Evolutionary conservation across 768 basidiomycete genomes (phyloP).

Genomic region (Boletus subparvulus): DNA sequence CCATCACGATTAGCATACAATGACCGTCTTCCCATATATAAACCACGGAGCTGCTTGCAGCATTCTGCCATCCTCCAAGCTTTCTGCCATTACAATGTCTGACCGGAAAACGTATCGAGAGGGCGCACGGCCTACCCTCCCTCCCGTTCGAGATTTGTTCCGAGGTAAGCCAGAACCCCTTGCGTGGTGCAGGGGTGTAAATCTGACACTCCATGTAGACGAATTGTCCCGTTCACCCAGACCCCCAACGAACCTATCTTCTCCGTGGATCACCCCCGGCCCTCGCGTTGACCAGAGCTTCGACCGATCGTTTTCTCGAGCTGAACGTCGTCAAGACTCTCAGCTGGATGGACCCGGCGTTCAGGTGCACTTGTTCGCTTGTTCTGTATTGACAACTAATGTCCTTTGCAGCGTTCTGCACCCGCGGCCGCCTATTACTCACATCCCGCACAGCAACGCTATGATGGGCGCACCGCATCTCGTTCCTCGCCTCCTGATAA

Average conservation of each 20-base stretch:
- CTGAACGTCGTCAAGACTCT: slow-evolving; percentile 26
- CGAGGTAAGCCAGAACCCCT: slow-evolving; percentile 42
- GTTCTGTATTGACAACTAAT: slow-evolving; percentile 2
- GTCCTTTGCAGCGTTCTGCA: slow-evolving; percentile 21
- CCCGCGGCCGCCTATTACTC: slow-evolving; percentile 21
- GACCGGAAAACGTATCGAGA: slow-evolving; percentile 27
- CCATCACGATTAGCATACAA: slow-evolving; percentile 31
- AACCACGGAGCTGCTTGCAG: slow-evolving; percentile 6
- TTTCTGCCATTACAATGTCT: slow-evolving; percentile 28
- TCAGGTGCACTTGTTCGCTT: slow-evolving; percentile 23
- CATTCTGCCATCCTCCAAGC: slow-evolving; percentile 9
- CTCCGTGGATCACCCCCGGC: slow-evolving; percentile 45
- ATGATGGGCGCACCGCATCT: slow-evolving; percentile 24
- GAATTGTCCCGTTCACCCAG: slow-evolving; percentile 46
- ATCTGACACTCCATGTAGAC: slow-evolving; percentile 31
- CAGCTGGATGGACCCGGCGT: slow-evolving; percentile 30
- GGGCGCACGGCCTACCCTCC: slow-evolving; percentile 56
- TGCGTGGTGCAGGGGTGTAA: background rate
- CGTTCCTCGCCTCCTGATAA: slow-evolving; percentile 19
- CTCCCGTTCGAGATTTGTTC: slow-evolving; percentile 70
- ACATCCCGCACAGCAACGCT: slow-evolving; percentile 25
- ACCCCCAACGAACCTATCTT: slow-evolving; percentile 38
- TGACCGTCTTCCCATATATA: slow-evolving; percentile 26
- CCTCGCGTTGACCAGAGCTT: slow-evolving; percentile 35
- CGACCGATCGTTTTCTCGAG: slow-evolving; percentile 26